Percentiles rank a stretch among this genome's conserved stretches.
phyloP scores from a whole-genome alignment of 768 basidiomycete species.

The Tubosaeta sp. region DNA sequence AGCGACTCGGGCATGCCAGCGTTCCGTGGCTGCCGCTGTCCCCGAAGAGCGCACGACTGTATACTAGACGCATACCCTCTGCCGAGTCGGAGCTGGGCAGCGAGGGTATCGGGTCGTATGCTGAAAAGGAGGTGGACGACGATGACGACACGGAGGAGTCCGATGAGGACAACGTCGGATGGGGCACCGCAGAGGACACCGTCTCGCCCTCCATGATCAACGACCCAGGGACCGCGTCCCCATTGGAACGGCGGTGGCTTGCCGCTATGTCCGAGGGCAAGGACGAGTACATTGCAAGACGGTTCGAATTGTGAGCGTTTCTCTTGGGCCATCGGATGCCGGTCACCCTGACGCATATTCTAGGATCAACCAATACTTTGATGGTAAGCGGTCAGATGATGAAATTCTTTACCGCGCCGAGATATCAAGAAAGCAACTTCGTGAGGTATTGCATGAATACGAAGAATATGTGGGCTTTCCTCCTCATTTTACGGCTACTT shows the following conservation, averaged over 20 bases:
- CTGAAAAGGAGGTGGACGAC: constrained; percentile 31
- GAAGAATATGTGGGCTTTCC: constrained; percentile 69
- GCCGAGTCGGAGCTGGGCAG: constrained; percentile 43
- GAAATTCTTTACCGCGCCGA: constrained; percentile 90
- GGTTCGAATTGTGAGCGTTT: constrained; percentile 70
- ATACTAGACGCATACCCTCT: constrained; percentile 43
- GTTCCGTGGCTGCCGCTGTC: constrained; percentile 52
- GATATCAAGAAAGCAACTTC: constrained; percentile 77
- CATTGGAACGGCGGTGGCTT: constrained; percentile 77
- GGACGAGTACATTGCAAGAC: constrained; percentile 59
- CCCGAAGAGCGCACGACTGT: constrained; percentile 47
- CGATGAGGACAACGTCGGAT: constrained; percentile 43
- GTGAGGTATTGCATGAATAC: constrained; percentile 80
- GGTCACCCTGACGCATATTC: neutral
- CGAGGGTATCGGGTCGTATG: constrained; percentile 31
- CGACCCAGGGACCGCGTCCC: constrained; percentile 79
- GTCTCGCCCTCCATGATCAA: constrained; percentile 63
- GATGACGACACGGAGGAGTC: constrained; percentile 38
- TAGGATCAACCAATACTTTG: constrained; percentile 91
- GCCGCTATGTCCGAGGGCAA: constrained; percentile 88
- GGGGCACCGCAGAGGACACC: constrained; percentile 48
- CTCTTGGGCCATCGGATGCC: neutral
- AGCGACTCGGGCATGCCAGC: constrained; percentile 12
- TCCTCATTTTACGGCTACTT: neutral
- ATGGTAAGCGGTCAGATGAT: constrained; percentile 87